Percentiles rank a stretch among this genome's conserved stretches.
Evolutionary conservation across 306 rosid genomes (phyloP).

Genomic region (Lagenaria siceraria): DNA sequence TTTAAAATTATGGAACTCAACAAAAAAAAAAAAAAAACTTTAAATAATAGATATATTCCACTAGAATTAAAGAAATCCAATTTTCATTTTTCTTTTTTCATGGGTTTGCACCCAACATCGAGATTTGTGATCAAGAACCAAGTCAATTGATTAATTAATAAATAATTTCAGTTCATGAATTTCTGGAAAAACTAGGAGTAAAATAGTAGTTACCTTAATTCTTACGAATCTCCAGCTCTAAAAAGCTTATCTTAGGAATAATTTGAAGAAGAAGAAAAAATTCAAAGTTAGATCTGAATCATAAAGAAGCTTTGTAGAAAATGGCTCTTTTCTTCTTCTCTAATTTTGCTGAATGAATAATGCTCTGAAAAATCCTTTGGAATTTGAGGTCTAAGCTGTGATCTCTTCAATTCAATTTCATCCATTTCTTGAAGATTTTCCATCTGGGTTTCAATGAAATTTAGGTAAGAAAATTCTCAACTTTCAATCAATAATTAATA

Average conservation of each 20-base stretch:
- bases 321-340: background rate
- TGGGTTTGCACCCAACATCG: background rate
- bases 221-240: slow-evolving; percentile 23
- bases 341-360: no score
- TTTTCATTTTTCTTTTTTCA: background rate
- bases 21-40: no score
- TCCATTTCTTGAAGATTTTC: slow-evolving; percentile 8
- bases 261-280: background rate
- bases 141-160: background rate
- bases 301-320: background rate
- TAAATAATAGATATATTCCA: no score
- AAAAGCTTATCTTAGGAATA: background rate
- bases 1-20: no score
- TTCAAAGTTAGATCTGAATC: background rate
- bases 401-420: background rate
- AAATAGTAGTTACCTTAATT: slow-evolving; percentile 10
- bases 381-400: no score
- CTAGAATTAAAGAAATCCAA: background rate
- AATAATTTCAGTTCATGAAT: slow-evolving; percentile 2
- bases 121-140: background rate
- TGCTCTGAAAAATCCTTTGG: no score
- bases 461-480: background rate
- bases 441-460: slow-evolving; percentile 16
- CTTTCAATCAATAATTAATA: background rate
- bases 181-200: background rate